Evolutionary conservation across 2,329 filamentous ascomycete genomes (phyloP).

Genomic region (Ophiocordyceps polyrhachis-furcata): DNA sequence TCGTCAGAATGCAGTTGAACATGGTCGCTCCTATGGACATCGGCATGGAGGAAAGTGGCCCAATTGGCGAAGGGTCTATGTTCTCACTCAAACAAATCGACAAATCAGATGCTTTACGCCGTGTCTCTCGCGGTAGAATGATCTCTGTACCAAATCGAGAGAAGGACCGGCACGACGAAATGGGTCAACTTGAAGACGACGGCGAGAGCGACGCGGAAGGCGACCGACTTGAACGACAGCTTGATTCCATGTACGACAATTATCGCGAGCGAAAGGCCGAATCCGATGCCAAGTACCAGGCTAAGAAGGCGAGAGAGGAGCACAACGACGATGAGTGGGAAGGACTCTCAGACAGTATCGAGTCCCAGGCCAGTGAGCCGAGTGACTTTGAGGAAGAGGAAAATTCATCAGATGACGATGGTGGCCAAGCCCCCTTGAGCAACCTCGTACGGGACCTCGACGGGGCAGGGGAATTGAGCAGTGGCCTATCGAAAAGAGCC

Average conservation of each 20-base stretch:
- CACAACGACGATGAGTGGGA: constrained; percentile 82
- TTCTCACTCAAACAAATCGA: constrained; percentile 74
- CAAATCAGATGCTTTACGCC: constrained; percentile 49
- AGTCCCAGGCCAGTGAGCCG: constrained; percentile 30
- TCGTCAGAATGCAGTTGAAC: constrained; percentile 90
- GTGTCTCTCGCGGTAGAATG: constrained; percentile 56
- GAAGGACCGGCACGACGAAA: constrained; percentile 36
- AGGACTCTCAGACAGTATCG: constrained; percentile 55
- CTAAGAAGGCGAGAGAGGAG: constrained; percentile 72
- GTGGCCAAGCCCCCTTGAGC: constrained; percentile 3
- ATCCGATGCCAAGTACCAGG: constrained; percentile 69
- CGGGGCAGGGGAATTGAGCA: constrained; percentile 23
- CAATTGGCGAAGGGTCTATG: constrained; percentile 62
- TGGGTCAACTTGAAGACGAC: constrained; percentile 12
- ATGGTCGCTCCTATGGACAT: constrained; percentile 96
- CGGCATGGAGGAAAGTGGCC: constrained; percentile 70
- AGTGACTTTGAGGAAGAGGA: constrained; percentile 40
- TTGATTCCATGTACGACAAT: constrained; percentile 73
- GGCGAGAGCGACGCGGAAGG: constrained; percentile 54
- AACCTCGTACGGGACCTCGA: constrained; percentile 19
- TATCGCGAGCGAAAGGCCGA: constrained; percentile 68
- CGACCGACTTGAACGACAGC: constrained; percentile 64
- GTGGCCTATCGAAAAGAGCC: constrained; percentile 59
- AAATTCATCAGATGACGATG: constrained; percentile 17
- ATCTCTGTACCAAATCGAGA: constrained; percentile 38